Conservation (phyloP, 2,329 filamentous ascomycete species). For the Rutstroemia sp. region DNA sequence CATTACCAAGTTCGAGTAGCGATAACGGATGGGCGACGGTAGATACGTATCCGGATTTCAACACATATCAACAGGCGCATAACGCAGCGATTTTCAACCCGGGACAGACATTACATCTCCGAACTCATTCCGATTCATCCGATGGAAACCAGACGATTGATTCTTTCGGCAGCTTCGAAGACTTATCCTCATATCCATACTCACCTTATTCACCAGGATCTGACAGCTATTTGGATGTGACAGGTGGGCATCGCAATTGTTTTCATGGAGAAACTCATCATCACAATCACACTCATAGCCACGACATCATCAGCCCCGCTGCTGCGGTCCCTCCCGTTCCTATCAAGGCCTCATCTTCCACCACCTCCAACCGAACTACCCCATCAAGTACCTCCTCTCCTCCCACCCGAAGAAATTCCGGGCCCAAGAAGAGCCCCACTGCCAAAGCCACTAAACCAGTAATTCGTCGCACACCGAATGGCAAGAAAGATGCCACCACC, state of each 20-base stretch:
- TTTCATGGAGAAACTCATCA: conserved; percentile 48
- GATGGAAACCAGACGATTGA: conserved; percentile 53
- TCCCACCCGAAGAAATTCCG: conserved; percentile 59
- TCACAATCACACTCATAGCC: conserved; percentile 37
- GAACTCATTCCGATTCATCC: conserved; percentile 78
- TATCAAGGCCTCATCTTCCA: conserved; percentile 57
- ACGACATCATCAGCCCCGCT: conserved; percentile 58
- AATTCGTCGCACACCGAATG: conserved; percentile 66
- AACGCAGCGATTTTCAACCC: conserved; percentile 76
- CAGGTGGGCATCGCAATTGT: conserved; percentile 49
- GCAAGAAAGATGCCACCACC: conserved; percentile 68
- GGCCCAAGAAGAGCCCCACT: conserved; percentile 52
- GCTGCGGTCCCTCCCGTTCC: conserved; percentile 61
- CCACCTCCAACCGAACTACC: conserved; percentile 48
- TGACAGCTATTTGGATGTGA: conserved; percentile 61
- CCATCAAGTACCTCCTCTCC: conserved; percentile 54
- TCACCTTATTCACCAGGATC: conserved; percentile 79
- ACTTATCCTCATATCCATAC: conserved; percentile 56
- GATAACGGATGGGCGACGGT: conserved; percentile 85
- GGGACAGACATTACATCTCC: conserved; percentile 79
- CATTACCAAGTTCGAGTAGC: conserved; percentile 69
- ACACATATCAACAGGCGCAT: conserved; percentile 55
- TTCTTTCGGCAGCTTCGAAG: conserved; percentile 70
- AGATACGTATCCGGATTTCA: conserved; percentile 66
- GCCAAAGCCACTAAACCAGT: conserved; percentile 79